Conservation (phyloP, 1,284 basidiomycete genomes). For the Kalmanozyma brasiliensis region DNA sequence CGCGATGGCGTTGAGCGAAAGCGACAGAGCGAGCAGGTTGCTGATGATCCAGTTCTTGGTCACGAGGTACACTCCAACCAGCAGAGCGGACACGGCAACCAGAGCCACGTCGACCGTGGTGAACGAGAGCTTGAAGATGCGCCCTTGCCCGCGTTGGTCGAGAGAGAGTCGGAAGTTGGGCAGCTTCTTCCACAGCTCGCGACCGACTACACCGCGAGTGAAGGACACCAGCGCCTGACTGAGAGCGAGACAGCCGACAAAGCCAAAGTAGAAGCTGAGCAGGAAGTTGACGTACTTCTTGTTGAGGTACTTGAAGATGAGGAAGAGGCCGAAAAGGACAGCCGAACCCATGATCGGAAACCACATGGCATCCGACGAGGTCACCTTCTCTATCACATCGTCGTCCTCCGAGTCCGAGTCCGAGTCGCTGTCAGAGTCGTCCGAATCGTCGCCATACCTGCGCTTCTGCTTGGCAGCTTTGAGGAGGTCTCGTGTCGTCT, state of each 20-base stretch:
- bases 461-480: constrained; percentile 43
- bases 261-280: constrained; percentile 63
- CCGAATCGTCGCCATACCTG: constrained; percentile 8
- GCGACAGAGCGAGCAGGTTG: constrained; percentile 84
- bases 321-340: constrained; percentile 59
- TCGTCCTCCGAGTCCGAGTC: constrained; percentile 55
- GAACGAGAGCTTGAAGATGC: constrained; percentile 61
- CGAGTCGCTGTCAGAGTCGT: constrained; percentile 23
- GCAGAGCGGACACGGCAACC: constrained; percentile 75
- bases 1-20: constrained; percentile 83
- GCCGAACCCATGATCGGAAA: constrained; percentile 64
- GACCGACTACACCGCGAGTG: constrained; percentile 26
- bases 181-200: constrained; percentile 48
- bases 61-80: constrained; percentile 77
- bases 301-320: constrained; percentile 65
- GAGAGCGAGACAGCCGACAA: constrained; percentile 59
- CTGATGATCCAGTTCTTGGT: constrained; percentile 76
- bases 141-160: constrained; percentile 40
- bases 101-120: constrained; percentile 73
- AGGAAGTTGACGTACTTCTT: constrained; percentile 59
- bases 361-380: constrained; percentile 61
- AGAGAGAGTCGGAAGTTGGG: constrained; percentile 42
- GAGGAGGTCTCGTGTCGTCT: constrained; percentile 50
- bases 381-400: constrained; percentile 52
- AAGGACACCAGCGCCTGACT: constrained; percentile 40